Percentiles rank a stretch among this genome's conserved stretches.
phyloP scores from a whole-genome alignment of 108 stramenopile genomes.

The Cyclotella choctawhatcheeana region DNA sequence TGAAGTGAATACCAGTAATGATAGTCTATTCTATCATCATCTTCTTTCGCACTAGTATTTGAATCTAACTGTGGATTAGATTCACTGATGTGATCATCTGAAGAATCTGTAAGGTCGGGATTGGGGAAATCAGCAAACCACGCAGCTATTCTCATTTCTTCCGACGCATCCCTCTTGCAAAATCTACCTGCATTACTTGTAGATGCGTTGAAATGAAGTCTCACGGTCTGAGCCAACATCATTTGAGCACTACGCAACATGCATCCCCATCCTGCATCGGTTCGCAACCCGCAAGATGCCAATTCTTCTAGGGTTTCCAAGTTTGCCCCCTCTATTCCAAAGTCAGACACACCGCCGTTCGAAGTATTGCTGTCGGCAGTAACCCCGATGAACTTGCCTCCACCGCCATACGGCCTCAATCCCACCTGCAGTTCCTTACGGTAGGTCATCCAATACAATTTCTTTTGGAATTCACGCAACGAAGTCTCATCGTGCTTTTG shows the following conservation, averaged over 20 bases:
- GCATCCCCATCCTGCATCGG: conserved; percentile 99
- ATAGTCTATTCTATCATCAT: conserved; percentile 17
- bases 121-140: conserved; percentile 89
- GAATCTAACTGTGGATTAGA: neutral
- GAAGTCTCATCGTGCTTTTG: neutral
- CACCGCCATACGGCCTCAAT: conserved; percentile 8
- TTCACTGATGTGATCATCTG: neutral
- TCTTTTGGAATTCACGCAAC: conserved; percentile 3
- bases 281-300: conserved; percentile 48
- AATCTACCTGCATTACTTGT: neutral
- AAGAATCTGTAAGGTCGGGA: conserved; percentile 11
- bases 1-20: conserved; percentile 75
- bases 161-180: conserved; percentile 22
- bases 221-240: conserved; percentile 87
- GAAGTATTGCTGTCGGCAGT: neutral
- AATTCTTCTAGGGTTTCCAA: conserved; percentile 18
- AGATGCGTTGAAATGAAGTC: conserved; percentile 65
- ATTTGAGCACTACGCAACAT: conserved; percentile 98
- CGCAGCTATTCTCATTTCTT: conserved; percentile 46
- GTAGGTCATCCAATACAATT: conserved; percentile 27
- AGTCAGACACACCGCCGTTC: too few species aligned
- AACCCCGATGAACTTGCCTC: conserved; percentile 15
- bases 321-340: too few species aligned
- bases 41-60: neutral
- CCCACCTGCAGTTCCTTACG: conserved; percentile 5